Conservation (phyloP, 2,329 filamentous ascomycete species). For the Cladosporium sp. region DNA sequence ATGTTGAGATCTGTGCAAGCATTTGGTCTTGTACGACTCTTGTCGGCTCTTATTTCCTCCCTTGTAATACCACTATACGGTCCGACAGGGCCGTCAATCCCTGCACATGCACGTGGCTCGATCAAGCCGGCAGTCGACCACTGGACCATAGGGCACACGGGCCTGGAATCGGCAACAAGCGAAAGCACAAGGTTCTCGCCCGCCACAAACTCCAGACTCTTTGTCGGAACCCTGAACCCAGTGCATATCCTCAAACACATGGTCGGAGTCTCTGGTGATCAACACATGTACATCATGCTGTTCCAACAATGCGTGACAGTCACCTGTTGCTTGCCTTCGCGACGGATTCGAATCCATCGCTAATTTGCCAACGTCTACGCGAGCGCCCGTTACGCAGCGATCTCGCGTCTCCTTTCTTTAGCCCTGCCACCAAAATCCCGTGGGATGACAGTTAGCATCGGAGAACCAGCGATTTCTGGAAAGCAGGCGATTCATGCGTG, state of each 20-base stretch:
- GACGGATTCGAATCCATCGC: not conserved
- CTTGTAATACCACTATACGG: too few relatives aligned
- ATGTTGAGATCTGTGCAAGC: too few relatives aligned
- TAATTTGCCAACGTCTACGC: not conserved
- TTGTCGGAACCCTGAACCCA: not conserved
- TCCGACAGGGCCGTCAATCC: not conserved
- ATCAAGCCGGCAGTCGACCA: not conserved
- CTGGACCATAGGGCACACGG: not conserved
- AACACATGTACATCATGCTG: too few relatives aligned
- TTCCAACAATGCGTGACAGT: too few relatives aligned
- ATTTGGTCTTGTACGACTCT: too few relatives aligned
- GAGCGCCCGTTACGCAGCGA: not conserved
- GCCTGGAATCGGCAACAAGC: slow-evolving; percentile 4
- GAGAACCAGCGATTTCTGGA: not conserved
- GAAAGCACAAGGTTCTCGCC: not conserved
- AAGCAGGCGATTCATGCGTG: not conserved
- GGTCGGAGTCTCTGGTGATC: too few relatives aligned
- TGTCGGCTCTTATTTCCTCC: too few relatives aligned
- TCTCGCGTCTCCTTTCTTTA: slow-evolving; percentile 5
- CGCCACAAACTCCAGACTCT: not conserved
- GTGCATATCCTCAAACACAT: not conserved
- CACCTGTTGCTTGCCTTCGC: too few relatives aligned
- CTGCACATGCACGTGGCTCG: slow-evolving; percentile 2
- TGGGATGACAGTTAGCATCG: not conserved
- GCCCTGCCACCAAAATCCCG: not conserved